Conservation (phyloP, 129 eudicot genomes). For the Lactuca saligna region DNA sequence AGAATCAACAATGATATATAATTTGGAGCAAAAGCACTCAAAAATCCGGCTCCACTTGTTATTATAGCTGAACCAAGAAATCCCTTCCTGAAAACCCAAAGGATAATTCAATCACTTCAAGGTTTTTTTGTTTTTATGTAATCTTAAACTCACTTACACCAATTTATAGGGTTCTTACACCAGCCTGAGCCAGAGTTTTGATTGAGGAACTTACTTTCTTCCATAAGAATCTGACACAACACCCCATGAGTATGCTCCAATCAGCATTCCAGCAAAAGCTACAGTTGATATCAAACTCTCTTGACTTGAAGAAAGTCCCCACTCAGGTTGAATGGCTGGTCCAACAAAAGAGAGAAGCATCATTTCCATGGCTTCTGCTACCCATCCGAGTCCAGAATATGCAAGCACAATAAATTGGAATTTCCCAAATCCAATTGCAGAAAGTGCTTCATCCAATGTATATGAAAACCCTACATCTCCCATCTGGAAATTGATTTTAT, state of each 20-base stretch:
- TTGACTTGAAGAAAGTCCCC: slow-evolving; percentile 60
- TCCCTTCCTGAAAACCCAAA: slow-evolving; percentile 51
- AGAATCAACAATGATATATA: slow-evolving; percentile 50
- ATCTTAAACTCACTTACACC: too few species aligned
- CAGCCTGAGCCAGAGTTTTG: neutral
- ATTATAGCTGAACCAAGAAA: slow-evolving; percentile 60
- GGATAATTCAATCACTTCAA: neutral
- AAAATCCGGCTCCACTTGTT: slow-evolving; percentile 53
- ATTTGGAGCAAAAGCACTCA: slow-evolving; percentile 67
- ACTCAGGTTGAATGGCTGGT: slow-evolving; percentile 61
- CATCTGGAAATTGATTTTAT: slow-evolving; percentile 35
- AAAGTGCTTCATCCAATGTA: slow-evolving; percentile 69
- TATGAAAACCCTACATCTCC: slow-evolving; percentile 39
- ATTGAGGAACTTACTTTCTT: slow-evolving; percentile 39
- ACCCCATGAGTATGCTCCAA: slow-evolving; percentile 73
- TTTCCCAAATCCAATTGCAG: slow-evolving; percentile 59
- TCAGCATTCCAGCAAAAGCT: slow-evolving; percentile 69
- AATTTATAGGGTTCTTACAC: too few species aligned
- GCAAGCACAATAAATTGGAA: slow-evolving; percentile 61
- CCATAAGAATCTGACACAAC: slow-evolving; percentile 59
- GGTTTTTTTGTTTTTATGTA: too few species aligned
- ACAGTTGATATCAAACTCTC: slow-evolving; percentile 67
- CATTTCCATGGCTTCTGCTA: slow-evolving; percentile 73
- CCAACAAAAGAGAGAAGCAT: slow-evolving; percentile 76
- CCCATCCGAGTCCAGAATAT: slow-evolving; percentile 65